These are phyloP conservation scores for Chlorella sp. DNA, from an alignment of 139 green algal species.

Conservation along the genomic window DNA sequence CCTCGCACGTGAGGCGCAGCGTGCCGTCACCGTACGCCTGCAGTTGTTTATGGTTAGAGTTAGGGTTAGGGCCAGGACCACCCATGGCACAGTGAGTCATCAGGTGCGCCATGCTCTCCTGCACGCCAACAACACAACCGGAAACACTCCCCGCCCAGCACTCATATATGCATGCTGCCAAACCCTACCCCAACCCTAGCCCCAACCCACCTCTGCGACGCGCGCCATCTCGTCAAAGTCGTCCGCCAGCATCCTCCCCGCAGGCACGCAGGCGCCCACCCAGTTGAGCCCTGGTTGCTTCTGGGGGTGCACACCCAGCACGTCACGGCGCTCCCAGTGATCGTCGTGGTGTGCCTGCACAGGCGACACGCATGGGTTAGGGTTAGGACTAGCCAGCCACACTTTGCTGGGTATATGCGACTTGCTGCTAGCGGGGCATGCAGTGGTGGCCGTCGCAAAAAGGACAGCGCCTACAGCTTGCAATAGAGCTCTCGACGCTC, in stretches of 20 bases:
- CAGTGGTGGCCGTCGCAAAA: too few species aligned
- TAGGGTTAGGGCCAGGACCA: too few species aligned
- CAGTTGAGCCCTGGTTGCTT: conserved; percentile 73
- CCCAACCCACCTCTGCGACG: conserved; percentile 46
- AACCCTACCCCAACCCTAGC: too few species aligned
- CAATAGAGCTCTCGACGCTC: too few species aligned
- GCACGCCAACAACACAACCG: background rate
- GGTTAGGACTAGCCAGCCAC: too few species aligned
- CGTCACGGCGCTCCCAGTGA: conserved; percentile 61
- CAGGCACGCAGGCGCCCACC: conserved; percentile 78
- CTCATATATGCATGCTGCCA: too few species aligned
- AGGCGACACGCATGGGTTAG: too few species aligned
- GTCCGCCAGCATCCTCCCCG: conserved; percentile 63
- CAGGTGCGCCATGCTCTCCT: background rate
- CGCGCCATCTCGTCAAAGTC: conserved; percentile 79
- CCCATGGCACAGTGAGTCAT: background rate
- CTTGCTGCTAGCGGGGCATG: too few species aligned
- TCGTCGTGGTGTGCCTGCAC: conserved; percentile 35
- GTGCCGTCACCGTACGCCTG: conserved; percentile 85
- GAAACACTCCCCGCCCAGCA: background rate
- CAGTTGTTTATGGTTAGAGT: too few species aligned
- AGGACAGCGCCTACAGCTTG: too few species aligned
- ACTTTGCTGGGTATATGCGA: too few species aligned
- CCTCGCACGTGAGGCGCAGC: conserved; percentile 88
- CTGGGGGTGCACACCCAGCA: conserved; percentile 90